phyloP scores from a whole-genome alignment of 768 basidiomycete genomes.

The Amanita jacksonii region DNA sequence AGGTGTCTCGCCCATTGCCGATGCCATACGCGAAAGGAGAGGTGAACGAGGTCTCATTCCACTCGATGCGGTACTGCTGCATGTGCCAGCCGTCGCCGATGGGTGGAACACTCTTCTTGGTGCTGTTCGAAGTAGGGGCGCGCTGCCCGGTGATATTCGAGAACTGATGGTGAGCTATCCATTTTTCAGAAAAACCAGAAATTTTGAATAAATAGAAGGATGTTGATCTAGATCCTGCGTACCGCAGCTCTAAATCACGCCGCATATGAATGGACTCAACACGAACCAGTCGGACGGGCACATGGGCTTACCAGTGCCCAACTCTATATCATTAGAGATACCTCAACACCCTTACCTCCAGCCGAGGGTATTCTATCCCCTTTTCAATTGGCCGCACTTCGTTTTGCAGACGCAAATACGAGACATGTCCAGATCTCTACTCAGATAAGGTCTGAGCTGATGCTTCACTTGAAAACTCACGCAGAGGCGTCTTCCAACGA shows the following conservation, averaged over 20 bases:
- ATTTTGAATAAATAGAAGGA: background rate
- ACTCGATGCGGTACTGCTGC: constrained; percentile 39
- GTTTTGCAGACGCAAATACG: constrained; percentile 54
- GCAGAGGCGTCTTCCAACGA: constrained; percentile 6
- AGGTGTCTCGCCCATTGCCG: constrained; percentile 34
- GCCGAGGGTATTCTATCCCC: constrained; percentile 31
- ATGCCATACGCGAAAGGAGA: constrained; percentile 39
- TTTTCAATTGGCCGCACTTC: constrained; percentile 41
- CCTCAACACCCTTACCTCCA: constrained; percentile 30
- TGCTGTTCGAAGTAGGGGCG: constrained; percentile 38
- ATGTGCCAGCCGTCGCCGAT: constrained; percentile 37
- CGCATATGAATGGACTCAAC: constrained; percentile 49
- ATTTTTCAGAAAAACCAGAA: background rate
- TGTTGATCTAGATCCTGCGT: constrained; percentile 32
- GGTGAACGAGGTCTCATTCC: constrained; percentile 39
- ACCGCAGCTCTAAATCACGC: constrained; percentile 42
- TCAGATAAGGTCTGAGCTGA: constrained; percentile 30
- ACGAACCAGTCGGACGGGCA: constrained; percentile 38
- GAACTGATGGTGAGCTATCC: constrained; percentile 36
- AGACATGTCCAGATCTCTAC: constrained; percentile 33
- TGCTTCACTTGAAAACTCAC: constrained; percentile 19
- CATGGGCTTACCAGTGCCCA: constrained; percentile 45
- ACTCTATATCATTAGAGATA: constrained; percentile 45
- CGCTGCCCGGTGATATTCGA: constrained; percentile 35
- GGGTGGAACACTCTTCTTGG: constrained; percentile 44